Evolutionary conservation across 2,329 filamentous ascomycete genomes (phyloP).

Genomic region (Didymella pomorum): DNA sequence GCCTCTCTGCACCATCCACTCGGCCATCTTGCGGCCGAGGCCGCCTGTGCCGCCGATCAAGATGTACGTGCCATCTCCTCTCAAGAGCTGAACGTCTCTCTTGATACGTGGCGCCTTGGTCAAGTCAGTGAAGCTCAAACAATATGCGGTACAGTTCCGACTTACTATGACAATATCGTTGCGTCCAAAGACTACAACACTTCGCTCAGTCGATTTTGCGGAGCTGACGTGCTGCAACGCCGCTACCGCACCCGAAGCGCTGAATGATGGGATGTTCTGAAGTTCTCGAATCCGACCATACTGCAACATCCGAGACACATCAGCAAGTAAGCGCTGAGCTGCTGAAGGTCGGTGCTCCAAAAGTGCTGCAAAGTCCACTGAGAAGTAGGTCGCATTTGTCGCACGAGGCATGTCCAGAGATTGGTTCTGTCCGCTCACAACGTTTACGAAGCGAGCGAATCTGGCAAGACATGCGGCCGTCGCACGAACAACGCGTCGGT

Average conservation of each 20-base stretch:
- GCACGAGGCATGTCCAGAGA: conserved; percentile 8
- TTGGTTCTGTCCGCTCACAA: not conserved
- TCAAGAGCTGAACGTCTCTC: conserved; percentile 12
- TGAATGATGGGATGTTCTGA: conserved; percentile 17
- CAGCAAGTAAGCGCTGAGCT: conserved; percentile 25
- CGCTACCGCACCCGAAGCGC: conserved; percentile 22
- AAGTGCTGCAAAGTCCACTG: conserved; percentile 25
- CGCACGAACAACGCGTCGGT: conserved; percentile 36
- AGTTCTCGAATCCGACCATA: conserved; percentile 28
- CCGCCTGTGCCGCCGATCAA: conserved; percentile 41
- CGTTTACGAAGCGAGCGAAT: conserved; percentile 33
- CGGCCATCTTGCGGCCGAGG: conserved; percentile 37
- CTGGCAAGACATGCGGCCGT: conserved; percentile 57
- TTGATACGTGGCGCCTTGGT: conserved; percentile 25
- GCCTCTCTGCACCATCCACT: conserved; percentile 37
- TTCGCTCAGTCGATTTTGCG: conserved; percentile 22
- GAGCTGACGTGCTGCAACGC: conserved; percentile 29
- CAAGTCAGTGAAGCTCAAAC: not conserved
- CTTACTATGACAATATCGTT: conserved; percentile 35
- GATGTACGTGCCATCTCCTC: conserved; percentile 36
- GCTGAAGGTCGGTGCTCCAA: conserved; percentile 24
- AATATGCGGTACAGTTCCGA: not conserved
- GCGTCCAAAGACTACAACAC: conserved; percentile 27
- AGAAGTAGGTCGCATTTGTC: conserved; percentile 26
- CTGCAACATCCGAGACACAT: conserved; percentile 28